phyloP scores from a whole-genome alignment of 225 moss, liverwort and hornwort species.

The Marchantia paleacea region DNA sequence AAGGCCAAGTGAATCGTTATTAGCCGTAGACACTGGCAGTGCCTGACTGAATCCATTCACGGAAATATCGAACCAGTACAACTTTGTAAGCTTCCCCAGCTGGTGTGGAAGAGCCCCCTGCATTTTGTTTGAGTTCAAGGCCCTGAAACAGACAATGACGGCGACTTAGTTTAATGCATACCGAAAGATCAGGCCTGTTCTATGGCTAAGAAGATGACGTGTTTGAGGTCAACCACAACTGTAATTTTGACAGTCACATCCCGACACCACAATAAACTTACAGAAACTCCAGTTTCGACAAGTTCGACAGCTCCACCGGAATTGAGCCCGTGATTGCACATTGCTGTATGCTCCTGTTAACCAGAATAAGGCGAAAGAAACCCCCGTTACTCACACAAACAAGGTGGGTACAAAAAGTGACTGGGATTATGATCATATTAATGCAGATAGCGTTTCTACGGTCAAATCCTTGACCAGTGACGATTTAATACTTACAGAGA shows the following conservation, averaged over 20 bases:
- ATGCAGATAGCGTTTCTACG: not conserved
- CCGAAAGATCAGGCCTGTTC: not conserved
- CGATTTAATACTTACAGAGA: constrained; percentile 20
- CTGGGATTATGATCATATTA: not conserved
- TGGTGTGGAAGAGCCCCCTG: constrained; percentile 9
- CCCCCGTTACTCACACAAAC: not conserved
- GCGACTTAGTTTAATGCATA: not conserved
- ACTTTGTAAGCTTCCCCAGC: constrained; percentile 18
- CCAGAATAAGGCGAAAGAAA: not conserved
- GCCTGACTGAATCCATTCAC: constrained; percentile 5
- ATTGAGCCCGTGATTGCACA: constrained; percentile 21
- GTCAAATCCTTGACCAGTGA: too few relatives aligned
- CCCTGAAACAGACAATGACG: constrained; percentile 19
- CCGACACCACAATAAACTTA: not conserved
- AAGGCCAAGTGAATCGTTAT: constrained; percentile 15
- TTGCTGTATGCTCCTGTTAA: constrained; percentile 20
- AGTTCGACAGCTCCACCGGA: constrained; percentile 12
- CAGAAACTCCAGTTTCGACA: constrained; percentile 23
- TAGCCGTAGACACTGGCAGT: constrained; percentile 24
- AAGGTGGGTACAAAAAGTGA: not conserved
- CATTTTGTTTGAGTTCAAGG: constrained; percentile 19
- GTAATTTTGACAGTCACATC: not conserved
- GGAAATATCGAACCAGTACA: constrained; percentile 38
- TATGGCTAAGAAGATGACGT: not conserved
- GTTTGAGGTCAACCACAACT: not conserved